These are phyloP conservation scores for Tolypocladium ovalisporum DNA, from an alignment of 2,329 filamentous ascomycete species.

Conservation along the genomic window DNA sequence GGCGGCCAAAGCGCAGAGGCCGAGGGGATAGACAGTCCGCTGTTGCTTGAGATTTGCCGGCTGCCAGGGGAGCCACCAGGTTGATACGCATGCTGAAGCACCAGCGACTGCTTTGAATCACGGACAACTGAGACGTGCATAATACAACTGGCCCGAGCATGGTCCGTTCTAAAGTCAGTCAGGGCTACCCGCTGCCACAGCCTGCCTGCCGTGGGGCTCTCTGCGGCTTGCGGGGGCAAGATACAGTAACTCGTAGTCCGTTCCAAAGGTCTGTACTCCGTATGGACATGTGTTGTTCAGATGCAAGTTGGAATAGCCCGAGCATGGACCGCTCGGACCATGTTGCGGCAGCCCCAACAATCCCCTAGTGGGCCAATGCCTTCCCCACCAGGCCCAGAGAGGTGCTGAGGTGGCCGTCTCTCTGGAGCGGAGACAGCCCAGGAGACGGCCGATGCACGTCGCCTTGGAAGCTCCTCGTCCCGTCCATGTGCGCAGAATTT, in stretches of 20 bases:
- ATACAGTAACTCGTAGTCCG: too few relatives aligned
- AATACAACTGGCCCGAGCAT: neutral
- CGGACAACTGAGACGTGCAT: neutral
- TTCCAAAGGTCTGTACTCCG: too few relatives aligned
- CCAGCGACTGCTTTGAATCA: neutral
- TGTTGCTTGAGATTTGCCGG: neutral
- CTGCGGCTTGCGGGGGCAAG: neutral
- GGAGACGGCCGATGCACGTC: neutral
- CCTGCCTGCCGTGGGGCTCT: neutral
- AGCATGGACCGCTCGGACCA: neutral
- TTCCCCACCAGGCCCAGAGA: neutral
- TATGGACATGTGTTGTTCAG: too few relatives aligned
- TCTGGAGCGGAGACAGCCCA: neutral
- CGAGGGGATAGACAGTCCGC: too few relatives aligned
- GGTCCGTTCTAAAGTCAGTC: neutral
- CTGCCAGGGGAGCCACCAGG: neutral
- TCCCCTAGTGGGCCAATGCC: neutral
- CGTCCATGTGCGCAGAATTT: neutral
- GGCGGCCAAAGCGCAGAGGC: neutral
- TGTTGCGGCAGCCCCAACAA: neutral
- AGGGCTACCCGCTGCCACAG: too few relatives aligned
- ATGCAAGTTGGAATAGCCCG: too few relatives aligned
- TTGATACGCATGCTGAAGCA: neutral
- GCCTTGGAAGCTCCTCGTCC: neutral
- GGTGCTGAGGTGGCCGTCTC: neutral